These are phyloP conservation scores for Podila horticola DNA, from an alignment of 192 early-diverging fungal genomes.

Conservation along the genomic window DNA sequence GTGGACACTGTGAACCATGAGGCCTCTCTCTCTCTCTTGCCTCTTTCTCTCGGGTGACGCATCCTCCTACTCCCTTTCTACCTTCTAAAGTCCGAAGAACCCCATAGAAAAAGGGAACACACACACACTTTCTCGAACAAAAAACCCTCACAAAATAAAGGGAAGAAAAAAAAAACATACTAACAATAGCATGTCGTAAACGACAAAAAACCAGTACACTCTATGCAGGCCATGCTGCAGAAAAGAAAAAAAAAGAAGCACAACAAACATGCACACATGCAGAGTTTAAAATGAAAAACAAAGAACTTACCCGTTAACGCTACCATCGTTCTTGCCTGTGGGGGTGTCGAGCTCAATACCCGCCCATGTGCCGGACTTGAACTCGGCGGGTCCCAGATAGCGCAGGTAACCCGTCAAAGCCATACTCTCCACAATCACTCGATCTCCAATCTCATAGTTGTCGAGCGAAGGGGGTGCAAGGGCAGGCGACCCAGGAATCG, in stretches of 20 bases:
- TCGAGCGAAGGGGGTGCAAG: conserved; percentile 52
- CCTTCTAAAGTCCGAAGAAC: too few relatives aligned
- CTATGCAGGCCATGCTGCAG: background rate
- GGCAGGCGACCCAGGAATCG: conserved; percentile 13
- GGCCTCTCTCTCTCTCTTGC: too few relatives aligned
- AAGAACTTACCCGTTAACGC: conserved; percentile 66
- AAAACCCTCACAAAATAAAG: background rate
- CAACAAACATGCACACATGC: conserved; percentile 1
- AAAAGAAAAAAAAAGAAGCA: background rate
- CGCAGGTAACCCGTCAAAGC: conserved; percentile 70
- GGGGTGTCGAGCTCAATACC: conserved; percentile 79
- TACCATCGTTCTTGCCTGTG: conserved; percentile 83
- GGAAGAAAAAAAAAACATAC: background rate
- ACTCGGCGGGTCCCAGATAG: conserved; percentile 77
- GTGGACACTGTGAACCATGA: too few relatives aligned
- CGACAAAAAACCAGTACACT: background rate
- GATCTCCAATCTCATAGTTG: conserved; percentile 59
- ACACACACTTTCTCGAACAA: background rate
- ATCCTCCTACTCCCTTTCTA: too few relatives aligned
- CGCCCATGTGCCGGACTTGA: conserved; percentile 83
- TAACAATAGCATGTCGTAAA: background rate
- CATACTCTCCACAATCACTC: conserved; percentile 72
- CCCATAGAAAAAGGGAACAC: background rate
- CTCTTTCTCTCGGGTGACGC: too few relatives aligned
- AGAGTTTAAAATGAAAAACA: background rate